Evolutionary conservation across 768 basidiomycete species (phyloP).

Genomic region (Leccinum rimulosum): DNA sequence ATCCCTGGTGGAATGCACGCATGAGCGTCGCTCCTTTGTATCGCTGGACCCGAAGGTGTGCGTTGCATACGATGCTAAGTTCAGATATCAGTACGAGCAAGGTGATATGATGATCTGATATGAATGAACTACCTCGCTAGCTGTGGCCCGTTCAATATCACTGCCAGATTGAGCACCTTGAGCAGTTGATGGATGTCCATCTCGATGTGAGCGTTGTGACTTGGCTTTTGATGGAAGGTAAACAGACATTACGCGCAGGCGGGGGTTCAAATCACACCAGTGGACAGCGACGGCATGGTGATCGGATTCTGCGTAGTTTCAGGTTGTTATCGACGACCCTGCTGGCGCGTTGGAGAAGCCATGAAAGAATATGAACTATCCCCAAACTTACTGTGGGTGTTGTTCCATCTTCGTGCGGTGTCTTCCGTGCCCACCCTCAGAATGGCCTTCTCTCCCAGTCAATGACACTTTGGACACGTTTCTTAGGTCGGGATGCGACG

Average conservation of each 20-base stretch:
- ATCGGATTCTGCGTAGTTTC: constrained; percentile 31
- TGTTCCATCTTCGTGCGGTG: constrained; percentile 38
- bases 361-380: constrained; percentile 15
- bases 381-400: constrained; percentile 22
- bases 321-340: constrained; percentile 30
- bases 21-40: constrained; percentile 30
- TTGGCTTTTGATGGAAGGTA: constrained; percentile 33
- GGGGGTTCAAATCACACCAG: no score
- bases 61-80: constrained; percentile 33
- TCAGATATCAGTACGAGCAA: constrained; percentile 18
- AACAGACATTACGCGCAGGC: no score
- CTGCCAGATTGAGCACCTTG: constrained; percentile 34
- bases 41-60: constrained; percentile 29
- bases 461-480: constrained; percentile 28
- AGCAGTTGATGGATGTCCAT: constrained; percentile 26
- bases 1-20: constrained; percentile 24
- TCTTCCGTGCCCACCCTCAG: constrained; percentile 31
- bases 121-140: constrained; percentile 24
- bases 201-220: no score
- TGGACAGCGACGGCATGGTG: constrained; percentile 16
- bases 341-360: constrained; percentile 12
- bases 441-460: constrained; percentile 23
- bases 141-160: constrained; percentile 25
- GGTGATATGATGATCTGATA: constrained; percentile 9
- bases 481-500: constrained; percentile 24